These are phyloP conservation scores for Xylariaceae sp. DNA, from an alignment of 2,329 filamentous ascomycete genomes.

Conservation along the genomic window DNA sequence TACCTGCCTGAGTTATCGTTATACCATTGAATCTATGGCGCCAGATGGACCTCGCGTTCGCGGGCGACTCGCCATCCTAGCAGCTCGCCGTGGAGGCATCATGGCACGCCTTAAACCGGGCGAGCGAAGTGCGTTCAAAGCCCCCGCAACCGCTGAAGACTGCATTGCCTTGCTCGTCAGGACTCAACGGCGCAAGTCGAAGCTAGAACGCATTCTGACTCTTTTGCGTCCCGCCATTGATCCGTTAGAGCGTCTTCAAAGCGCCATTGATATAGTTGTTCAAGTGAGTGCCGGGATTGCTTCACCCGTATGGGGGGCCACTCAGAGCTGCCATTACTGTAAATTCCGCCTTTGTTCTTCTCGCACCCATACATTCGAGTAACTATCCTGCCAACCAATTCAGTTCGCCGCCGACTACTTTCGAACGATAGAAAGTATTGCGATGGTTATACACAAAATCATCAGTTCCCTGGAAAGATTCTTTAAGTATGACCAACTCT, in stretches of 20 bases:
- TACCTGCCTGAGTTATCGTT: too few species aligned
- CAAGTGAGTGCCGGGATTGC: slow-evolving; percentile 19
- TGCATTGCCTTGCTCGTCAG: slow-evolving; percentile 13
- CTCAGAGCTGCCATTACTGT: slow-evolving; percentile 16
- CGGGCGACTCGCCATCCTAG: slow-evolving; percentile 10
- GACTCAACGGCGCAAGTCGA: slow-evolving; percentile 16
- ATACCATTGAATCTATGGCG: too few species aligned
- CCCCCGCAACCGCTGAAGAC: slow-evolving; percentile 16
- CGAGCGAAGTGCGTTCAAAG: slow-evolving; percentile 10
- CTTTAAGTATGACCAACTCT: slow-evolving; percentile 18
- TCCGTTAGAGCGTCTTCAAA: slow-evolving; percentile 14
- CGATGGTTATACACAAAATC: slow-evolving; percentile 18
- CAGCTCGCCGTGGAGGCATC: slow-evolving; percentile 14
- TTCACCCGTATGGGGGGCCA: slow-evolving; percentile 18
- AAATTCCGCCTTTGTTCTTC: too few species aligned
- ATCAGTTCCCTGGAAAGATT: slow-evolving; percentile 20
- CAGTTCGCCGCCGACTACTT: slow-evolving; percentile 19
- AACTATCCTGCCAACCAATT: neutral
- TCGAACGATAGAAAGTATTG: slow-evolving; percentile 17
- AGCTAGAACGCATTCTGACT: slow-evolving; percentile 11
- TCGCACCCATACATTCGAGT: too few species aligned
- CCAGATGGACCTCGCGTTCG: too few species aligned
- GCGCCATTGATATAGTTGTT: slow-evolving; percentile 18
- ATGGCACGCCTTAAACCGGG: slow-evolving; percentile 9
- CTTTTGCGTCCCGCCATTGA: slow-evolving; percentile 16